Evolutionary conservation across 306 rosid species (phyloP), one percentile per base, ranked within the genome.

Genomic region (Dalbergia cultrata): DNA sequence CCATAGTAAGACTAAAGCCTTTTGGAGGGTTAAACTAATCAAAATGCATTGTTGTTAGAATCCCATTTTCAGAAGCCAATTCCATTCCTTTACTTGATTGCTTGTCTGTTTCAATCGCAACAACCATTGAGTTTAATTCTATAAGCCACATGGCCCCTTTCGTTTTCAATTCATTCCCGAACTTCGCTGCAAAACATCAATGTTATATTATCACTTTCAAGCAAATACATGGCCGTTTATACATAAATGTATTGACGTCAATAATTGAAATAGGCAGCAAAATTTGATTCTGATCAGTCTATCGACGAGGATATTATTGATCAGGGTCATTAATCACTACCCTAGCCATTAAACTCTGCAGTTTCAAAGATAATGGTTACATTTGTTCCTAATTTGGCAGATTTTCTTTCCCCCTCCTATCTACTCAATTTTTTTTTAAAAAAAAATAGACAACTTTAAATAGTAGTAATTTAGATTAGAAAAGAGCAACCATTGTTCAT

Each of bases 41-140:
- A 35, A 80, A 34, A 3, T 34, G 60, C 26, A 21, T 35, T 70
- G 77, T 39, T 61, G 3, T 17, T 61, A 50, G 72, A 70, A 62
- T 70, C 76, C 77, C 78, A 70, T 49, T 45, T 67, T 53, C 6
- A 4, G 65, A 66, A 66, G 8, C 8, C 59, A 11, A 19, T 73
- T 87, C 72, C 19, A 81, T 81, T 82, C 67, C 33, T 72, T 54
- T 56, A 67, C 57, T 43, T 43, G n/a, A 13, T 86, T 82, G n/a
- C 16, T 86, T 82, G 85, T 86, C 88, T 43, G 8, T 73, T 77
- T 80, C 83, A 59, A 63, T 66, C 66, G 67, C 77, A 56, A 60
- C 76, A 80, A 77, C 12, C 61, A 71, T 34, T 9, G 33, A 64
- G 56, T 60, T 78, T 62, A 57, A 21, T 21, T 21, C 22, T 21